These are phyloP conservation scores for Diaporthe ilicicola DNA, from an alignment of 2,329 filamentous ascomycete genomes.

Conservation along the genomic window DNA sequence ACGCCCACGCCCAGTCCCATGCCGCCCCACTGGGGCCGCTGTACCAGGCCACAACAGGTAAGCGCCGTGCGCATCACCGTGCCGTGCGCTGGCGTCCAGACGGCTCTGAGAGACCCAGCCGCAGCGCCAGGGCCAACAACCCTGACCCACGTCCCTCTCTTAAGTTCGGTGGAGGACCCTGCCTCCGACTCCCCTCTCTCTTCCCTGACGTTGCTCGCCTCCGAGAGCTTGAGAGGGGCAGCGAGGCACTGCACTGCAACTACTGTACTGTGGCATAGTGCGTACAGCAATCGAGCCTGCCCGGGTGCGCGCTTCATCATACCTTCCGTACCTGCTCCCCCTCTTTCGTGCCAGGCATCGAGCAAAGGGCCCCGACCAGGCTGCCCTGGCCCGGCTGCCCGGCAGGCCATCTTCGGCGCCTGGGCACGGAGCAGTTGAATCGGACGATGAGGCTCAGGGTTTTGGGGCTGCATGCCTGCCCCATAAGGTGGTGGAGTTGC, in stretches of 20 bases:
- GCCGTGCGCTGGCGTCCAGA: constrained; percentile 27
- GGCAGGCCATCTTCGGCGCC: neutral
- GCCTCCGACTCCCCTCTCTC: neutral
- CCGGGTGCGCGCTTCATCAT: neutral
- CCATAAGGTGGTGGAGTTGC: constrained; percentile 27
- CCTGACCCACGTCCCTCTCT: constrained; percentile 30
- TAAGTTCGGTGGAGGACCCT: constrained; percentile 22
- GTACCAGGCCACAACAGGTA: constrained; percentile 3
- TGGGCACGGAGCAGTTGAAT: neutral
- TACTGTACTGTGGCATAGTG: neutral
- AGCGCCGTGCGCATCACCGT: constrained; percentile 25
- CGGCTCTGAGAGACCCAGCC: constrained; percentile 2
- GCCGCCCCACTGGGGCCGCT: neutral
- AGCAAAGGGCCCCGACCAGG: neutral
- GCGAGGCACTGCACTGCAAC: neutral
- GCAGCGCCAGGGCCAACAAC: constrained; percentile 11
- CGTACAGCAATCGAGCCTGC: neutral
- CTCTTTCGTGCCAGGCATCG: neutral
- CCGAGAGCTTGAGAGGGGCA: constrained; percentile 3
- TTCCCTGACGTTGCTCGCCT: constrained; percentile 3
- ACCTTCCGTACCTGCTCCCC: neutral
- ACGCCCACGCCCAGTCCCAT: constrained; percentile 8
- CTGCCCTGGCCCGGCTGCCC: neutral
- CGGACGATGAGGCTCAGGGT: constrained; percentile 31
- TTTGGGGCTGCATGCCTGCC: constrained; percentile 2